Evolutionary conservation across 2,329 filamentous ascomycete genomes (phyloP).

Genomic region (Macrophomina phaseolina): DNA sequence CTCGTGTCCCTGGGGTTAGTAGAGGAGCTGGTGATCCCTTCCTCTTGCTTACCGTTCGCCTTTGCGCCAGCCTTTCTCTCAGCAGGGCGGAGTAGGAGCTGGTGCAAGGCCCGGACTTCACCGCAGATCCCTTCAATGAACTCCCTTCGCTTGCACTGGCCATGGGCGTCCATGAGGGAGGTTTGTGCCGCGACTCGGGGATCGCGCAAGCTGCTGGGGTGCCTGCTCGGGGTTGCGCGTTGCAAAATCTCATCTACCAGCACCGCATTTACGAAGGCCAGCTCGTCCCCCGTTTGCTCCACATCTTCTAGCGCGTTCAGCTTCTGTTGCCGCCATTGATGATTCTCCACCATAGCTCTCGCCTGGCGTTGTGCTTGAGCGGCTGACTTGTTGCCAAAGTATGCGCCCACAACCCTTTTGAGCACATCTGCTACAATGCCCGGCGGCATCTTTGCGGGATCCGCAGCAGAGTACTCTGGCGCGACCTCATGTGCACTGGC

Average conservation of each 20-base stretch:
- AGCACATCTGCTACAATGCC: neutral
- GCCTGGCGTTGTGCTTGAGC: neutral
- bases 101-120: too few species aligned
- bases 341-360: neutral
- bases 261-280: neutral
- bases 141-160: neutral
- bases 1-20: too few species aligned
- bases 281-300: neutral
- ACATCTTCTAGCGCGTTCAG: neutral
- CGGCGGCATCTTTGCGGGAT: too few species aligned
- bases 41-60: too few species aligned
- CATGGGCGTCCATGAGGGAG: neutral
- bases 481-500: neutral
- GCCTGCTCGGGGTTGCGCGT: neutral
- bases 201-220: neutral
- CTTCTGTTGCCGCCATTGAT: neutral
- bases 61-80: too few species aligned
- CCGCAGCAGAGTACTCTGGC: neutral
- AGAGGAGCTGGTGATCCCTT: too few species aligned
- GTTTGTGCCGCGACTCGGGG: neutral
- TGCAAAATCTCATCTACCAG: neutral
- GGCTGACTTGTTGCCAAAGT: neutral
- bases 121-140: too few species aligned
- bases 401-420: neutral
- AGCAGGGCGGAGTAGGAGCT: too few species aligned